Evolutionary conservation across 169 alveolate species (phyloP).

Genomic region (Plasmodium vivax): DNA sequence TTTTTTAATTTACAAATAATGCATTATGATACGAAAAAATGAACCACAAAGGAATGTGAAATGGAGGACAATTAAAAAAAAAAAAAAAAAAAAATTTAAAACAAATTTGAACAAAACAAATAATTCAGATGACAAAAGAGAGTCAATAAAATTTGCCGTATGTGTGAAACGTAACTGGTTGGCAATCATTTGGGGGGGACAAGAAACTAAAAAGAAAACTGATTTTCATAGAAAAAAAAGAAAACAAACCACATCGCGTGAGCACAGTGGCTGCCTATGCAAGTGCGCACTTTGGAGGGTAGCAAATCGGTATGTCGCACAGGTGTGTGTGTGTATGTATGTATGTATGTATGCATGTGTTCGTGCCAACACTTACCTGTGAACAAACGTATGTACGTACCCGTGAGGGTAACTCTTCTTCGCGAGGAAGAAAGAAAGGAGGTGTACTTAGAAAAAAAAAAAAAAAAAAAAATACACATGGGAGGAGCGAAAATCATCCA

Average conservation of each 20-base stretch:
- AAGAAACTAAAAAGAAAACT: conserved; percentile 1
- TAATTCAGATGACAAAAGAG: conserved; percentile 17
- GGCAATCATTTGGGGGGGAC: not conserved
- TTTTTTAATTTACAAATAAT: not conserved
- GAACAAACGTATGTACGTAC: not conserved
- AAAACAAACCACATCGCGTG: conserved; percentile 21
- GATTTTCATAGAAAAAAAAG: not conserved
- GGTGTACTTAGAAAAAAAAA: not conserved
- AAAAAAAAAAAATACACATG: too few relatives aligned
- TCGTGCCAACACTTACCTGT: not conserved
- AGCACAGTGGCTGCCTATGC: not conserved
- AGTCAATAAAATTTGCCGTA: conserved; percentile 43
- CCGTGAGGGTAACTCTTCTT: not conserved
- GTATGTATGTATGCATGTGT: not conserved
- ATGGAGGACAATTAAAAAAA: not conserved
- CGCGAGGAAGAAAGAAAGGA: not conserved
- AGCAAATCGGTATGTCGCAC: not conserved
- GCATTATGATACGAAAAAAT: not conserved
- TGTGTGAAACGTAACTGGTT: not conserved
- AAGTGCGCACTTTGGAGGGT: not conserved
- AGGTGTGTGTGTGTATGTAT: not conserved
- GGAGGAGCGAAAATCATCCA: too few relatives aligned
- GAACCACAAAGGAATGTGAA: not conserved
- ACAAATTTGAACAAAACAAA: conserved; percentile 22
- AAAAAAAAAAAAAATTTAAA: not conserved